Evolutionary conservation across 2,329 filamentous ascomycete genomes (phyloP), one percentile per base, ranked within the genome.

Genomic region (Tolypocladium ovalisporum): DNA sequence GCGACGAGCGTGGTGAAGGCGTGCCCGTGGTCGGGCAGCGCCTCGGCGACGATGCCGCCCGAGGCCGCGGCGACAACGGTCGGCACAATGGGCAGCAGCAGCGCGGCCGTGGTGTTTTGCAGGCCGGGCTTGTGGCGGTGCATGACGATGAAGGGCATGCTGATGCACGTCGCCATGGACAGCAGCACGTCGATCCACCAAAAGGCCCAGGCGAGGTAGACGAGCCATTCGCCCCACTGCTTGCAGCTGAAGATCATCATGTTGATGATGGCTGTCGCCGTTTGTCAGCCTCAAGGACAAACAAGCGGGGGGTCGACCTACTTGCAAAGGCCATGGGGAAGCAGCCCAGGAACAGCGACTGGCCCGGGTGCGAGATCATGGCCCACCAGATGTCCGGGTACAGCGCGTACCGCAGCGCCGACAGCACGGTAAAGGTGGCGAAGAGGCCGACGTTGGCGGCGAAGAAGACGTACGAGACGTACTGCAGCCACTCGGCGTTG

Each of bases 301-400:
- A 24, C 40, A 24, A 44, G 40, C 10, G 3, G 8, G 10, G 5
- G 29, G 52, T 6, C 39, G 35, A 66, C 69, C 59, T 60, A 74
- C 72, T 88, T 0, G 84, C 81, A 58, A 89, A 79, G 0, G 79
- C 85, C 83, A 89, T 88, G 0, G 85, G 85, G 36, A 87, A 79
- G 0, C 83, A 86, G 0, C 82, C 86, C 4, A 90, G 71, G 62
- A 89, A 90, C 56, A 90, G 75, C 1, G 82, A 85, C 64, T 90
- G 84, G 1, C 78, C 79, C 0, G 84, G 85, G 65, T 90, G 83
- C 2, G 74, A 71, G 39, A 89, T 78, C 85, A 90, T 87, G 19
- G 79, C 81, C 0, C 58, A 65, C 79, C 85, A 89, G 35, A 88
- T 83, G 58, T 80, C 76, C 0, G 85, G 86, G 63, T 87, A 89